These are phyloP conservation scores for Hanseniaspora occidentalis DNA, from an alignment of 805 yeast genomes.

Conservation along the genomic window DNA sequence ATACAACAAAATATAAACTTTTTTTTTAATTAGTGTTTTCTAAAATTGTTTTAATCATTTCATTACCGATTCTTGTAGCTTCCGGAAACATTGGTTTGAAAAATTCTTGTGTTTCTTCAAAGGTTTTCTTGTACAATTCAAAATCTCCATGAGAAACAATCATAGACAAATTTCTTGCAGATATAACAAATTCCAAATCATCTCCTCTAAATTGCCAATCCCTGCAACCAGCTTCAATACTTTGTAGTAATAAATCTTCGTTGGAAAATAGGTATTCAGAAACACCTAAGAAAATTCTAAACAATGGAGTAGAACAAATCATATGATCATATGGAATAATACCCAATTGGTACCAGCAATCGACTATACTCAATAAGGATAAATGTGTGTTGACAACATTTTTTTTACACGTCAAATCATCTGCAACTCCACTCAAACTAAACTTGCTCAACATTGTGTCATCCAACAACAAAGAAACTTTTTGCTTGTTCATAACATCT, in stretches of 20 bases:
- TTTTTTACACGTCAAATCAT: slow-evolving; percentile 28
- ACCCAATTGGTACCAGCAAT: slow-evolving; percentile 77
- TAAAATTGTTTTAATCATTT: slow-evolving; percentile 77
- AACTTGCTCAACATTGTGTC: slow-evolving; percentile 69
- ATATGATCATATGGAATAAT: slow-evolving; percentile 94
- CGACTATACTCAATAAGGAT: slow-evolving; percentile 81
- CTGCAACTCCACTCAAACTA: slow-evolving; percentile 61
- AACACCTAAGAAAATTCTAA: slow-evolving; percentile 87
- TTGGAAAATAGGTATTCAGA: slow-evolving; percentile 83
- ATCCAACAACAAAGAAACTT: slow-evolving; percentile 51
- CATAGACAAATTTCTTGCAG: slow-evolving; percentile 79
- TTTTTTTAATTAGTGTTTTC: slow-evolving; percentile 18
- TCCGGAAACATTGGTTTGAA: slow-evolving; percentile 80
- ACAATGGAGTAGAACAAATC: slow-evolving; percentile 89
- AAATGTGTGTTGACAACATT: slow-evolving; percentile 73
- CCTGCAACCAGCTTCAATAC: slow-evolving; percentile 56
- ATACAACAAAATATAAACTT: too few species aligned
- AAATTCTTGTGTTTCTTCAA: slow-evolving; percentile 71
- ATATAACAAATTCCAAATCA: slow-evolving; percentile 83
- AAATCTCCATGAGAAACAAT: slow-evolving; percentile 68
- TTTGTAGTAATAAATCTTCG: slow-evolving; percentile 69
- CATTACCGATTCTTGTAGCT: slow-evolving; percentile 82
- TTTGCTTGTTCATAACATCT: slow-evolving; percentile 33
- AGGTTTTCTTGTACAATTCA: slow-evolving; percentile 54
- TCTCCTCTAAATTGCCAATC: slow-evolving; percentile 69